Base-by-base conservation (phyloP, 2,329 filamentous ascomycete genomes). In the Claviceps paspali region DNA sequence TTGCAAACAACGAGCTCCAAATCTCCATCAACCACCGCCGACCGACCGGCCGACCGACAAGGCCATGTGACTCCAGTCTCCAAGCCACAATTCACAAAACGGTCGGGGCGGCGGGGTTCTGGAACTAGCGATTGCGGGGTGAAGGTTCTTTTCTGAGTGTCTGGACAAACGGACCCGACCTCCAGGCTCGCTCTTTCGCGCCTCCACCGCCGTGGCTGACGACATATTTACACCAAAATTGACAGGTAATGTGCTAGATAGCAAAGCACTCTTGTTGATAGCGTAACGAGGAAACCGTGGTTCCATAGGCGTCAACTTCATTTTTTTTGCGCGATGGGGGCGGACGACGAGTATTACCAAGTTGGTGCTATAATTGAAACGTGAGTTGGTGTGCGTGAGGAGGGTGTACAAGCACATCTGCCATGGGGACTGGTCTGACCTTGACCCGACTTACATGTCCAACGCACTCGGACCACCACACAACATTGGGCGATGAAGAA, bases 11-110 rank as follows among this genome's bases (percentile, higher is more conserved):
- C n/a, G n/a, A n/a, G n/a, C n/a, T n/a, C n/a, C n/a, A n/a, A n/a
- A n/a, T n/a, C n/a, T n/a, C n/a, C n/a, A n/a, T n/a, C n/a, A n/a
- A n/a, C n/a, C n/a, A n/a, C n/a, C n/a, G n/a, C n/a, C n/a, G n/a
- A n/a, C n/a, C n/a, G n/a, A n/a, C n/a, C n/a, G n/a, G n/a, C n/a
- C n/a, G n/a, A n/a, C n/a, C n/a, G n/a, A n/a, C n/a, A n/a, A n/a
- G 35, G 24, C 33, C 41, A 43, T 39, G 39, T 43, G 41, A 43
- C 41, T 37, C 24, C 24, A 18, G 7, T n/a, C n/a, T n/a, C n/a
- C n/a, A n/a, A n/a, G 27, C n/a, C 27, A 15, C 29, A 41, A 43
- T 39, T 39, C 39, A 43, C 41, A 39, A 32, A 39, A 23, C 32
- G 33, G 33, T 26, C 27, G 12, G 35, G 23, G 41, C 36, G 39